Base-by-base conservation (phyloP, 2,329 filamentous ascomycete species). In the Aureobasidium sp. region DNA sequence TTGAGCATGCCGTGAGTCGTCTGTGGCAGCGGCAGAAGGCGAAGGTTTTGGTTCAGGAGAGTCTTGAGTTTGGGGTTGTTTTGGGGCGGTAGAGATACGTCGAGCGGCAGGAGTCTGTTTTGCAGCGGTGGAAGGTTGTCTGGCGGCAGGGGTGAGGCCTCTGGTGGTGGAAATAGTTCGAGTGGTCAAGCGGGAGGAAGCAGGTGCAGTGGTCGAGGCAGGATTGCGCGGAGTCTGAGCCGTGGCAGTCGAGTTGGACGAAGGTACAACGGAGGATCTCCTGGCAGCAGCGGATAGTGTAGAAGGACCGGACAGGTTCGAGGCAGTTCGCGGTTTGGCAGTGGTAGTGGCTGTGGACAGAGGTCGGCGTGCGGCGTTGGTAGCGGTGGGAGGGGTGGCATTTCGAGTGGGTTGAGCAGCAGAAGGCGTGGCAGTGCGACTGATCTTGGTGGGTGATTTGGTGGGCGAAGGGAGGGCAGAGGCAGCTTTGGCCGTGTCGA, bases 391-490 rank as follows among this genome's bases (percentile, higher is more conserved):
- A 39, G 64, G 29, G 3, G 57, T 61, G 15, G 47, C 13, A 15
- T 44, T 50, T 0, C 41, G 17, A 79, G 56, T 59, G 50, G 51
- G 52, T 50, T 44, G 29, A 60, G 63, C 24, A 73, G 74, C 67
- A 82, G 84, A 43, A 86, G 82, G 1, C 88, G 85, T 2, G 87
- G 76, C 75, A 1, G 85, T 76, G 41, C 74, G 79, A 50, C 89
- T 73, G 68, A 89, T 87, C 71, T 94, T 94, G 3, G 87, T 90
- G 1, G 90, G 90, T 1, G 89, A 92, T 69, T 90, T 92, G 0
- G 84, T 87, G 2, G 90, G 89, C 71, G 57, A 60, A 36, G 39
- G 57, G 46, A 60, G 57, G 17, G 44, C 44, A 50, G 57, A 51
- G 36, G 57, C 34, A 41, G 57, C 44, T 41, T n/a, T 41, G 43